phyloP scores from a whole-genome alignment of 306 rosid genomes.

The Cucumis hystrix region DNA sequence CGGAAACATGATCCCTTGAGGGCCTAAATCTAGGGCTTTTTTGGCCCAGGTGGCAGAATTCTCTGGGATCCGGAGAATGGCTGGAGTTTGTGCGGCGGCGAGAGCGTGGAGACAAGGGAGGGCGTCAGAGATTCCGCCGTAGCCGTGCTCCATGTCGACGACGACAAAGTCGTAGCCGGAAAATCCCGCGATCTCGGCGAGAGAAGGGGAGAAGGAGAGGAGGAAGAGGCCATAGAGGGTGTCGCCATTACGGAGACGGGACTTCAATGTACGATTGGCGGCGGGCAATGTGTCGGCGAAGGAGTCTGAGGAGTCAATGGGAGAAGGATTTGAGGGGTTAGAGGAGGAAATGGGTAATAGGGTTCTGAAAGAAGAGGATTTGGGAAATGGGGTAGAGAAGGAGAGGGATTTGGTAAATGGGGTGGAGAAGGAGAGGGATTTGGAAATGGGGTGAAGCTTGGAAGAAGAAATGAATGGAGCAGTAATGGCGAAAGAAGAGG shows the following conservation, averaged over 20 bases:
- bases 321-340: not conserved
- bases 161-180: conserved; percentile 72
- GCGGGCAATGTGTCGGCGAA: not conserved
- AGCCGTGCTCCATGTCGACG: conserved; percentile 82
- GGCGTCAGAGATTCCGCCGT: conserved; percentile 49
- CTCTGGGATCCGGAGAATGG: conserved; percentile 61
- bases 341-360: conserved; percentile 9
- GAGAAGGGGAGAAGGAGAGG: conserved; percentile 67
- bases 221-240: conserved; percentile 69
- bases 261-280: conserved; percentile 23
- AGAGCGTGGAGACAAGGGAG: conserved; percentile 59
- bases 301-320: conserved; percentile 23
- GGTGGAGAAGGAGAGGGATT: not conserved
- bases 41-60: conserved; percentile 62
- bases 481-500: not conserved
- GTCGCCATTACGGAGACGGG: conserved; percentile 56
- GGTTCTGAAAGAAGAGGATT: conserved; percentile 15
- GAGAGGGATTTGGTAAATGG: no score
- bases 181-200: conserved; percentile 67
- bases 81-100: conserved; percentile 53
- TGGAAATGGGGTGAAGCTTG: not conserved
- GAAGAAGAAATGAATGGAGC: conserved; percentile 1
- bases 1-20: conserved; percentile 74
- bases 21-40: conserved; percentile 80
- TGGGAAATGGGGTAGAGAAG: not conserved